Evolutionary conservation across 768 basidiomycete species (phyloP).

Genomic region (Collybia sordida): DNA sequence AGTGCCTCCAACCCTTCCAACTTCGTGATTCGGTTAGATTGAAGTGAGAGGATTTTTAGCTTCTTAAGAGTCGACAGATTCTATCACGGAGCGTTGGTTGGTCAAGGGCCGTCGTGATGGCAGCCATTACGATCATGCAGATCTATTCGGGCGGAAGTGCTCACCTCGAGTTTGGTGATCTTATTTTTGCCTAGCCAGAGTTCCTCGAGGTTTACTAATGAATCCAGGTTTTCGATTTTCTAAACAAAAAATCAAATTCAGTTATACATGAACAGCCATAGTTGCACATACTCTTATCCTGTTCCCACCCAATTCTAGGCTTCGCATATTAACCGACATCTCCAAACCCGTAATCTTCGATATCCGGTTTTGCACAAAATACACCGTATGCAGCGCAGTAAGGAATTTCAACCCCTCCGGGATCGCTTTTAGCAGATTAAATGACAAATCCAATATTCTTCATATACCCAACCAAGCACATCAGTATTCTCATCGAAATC

Average conservation of each 20-base stretch:
- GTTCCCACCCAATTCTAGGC: constrained; percentile 93
- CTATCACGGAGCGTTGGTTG: constrained; percentile 43
- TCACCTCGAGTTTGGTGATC: constrained; percentile 81
- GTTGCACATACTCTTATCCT: constrained; percentile 69
- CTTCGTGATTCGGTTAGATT: constrained; percentile 91
- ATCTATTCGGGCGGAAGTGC: background rate
- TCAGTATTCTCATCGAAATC: background rate
- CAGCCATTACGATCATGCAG: background rate
- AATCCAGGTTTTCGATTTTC: constrained; percentile 87
- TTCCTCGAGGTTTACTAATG: constrained; percentile 81
- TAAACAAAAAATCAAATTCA: constrained; percentile 25
- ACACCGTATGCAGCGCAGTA: constrained; percentile 68
- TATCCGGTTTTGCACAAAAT: constrained; percentile 97
- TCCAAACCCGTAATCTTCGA: constrained; percentile 71
- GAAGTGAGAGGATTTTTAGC: constrained; percentile 84
- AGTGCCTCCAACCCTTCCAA: constrained; percentile 80
- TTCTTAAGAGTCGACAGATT: constrained; percentile 68
- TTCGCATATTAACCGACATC: constrained; percentile 56
- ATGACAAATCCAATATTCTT: constrained; percentile 90
- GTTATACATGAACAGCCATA: background rate
- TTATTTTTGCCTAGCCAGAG: constrained; percentile 99
- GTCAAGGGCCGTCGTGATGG: background rate
- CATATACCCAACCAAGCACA: background rate
- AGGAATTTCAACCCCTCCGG: constrained; percentile 64
- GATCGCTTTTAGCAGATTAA: constrained; percentile 80